phyloP scores from a whole-genome alignment of 306 rosid species.

The Quercus aquifolioides region DNA sequence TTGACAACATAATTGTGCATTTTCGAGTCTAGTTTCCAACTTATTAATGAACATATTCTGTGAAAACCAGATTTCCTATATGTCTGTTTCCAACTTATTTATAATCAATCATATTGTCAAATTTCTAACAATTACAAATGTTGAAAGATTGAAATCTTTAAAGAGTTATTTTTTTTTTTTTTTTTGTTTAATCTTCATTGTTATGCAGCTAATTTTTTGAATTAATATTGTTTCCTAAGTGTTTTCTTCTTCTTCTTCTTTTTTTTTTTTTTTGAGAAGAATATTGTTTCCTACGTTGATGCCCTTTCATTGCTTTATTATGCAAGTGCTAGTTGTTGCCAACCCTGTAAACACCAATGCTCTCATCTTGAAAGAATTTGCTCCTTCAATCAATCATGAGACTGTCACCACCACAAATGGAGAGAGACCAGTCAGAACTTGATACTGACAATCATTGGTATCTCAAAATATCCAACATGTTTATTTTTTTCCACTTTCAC shows the following conservation, averaged over 20 bases:
- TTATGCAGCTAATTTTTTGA: background rate
- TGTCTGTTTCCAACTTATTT: too few species aligned
- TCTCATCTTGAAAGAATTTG: conserved; percentile 75
- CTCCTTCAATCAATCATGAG: conserved; percentile 88
- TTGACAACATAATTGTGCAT: too few species aligned
- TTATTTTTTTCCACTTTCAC: background rate
- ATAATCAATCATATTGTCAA: too few species aligned
- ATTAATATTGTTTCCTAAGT: background rate
- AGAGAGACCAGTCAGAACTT: conserved; percentile 48
- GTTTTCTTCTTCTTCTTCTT: too few species aligned
- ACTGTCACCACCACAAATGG: conserved; percentile 29
- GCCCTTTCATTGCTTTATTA: background rate
- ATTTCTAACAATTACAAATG: too few species aligned
- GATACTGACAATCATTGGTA: conserved; percentile 70
- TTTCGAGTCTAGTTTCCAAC: too few species aligned
- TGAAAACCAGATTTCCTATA: too few species aligned
- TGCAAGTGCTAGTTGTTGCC: conserved; percentile 83
- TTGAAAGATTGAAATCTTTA: too few species aligned
- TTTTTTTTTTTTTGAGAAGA: too few species aligned
- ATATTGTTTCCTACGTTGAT: background rate
- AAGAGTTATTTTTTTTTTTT: too few species aligned
- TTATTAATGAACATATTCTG: too few species aligned
- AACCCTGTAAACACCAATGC: conserved; percentile 96
- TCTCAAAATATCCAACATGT: background rate
- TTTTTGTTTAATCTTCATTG: too few species aligned